These are phyloP conservation scores for Xylariaceae sp. DNA, from an alignment of 2,329 filamentous ascomycete species.

Conservation along the genomic window DNA sequence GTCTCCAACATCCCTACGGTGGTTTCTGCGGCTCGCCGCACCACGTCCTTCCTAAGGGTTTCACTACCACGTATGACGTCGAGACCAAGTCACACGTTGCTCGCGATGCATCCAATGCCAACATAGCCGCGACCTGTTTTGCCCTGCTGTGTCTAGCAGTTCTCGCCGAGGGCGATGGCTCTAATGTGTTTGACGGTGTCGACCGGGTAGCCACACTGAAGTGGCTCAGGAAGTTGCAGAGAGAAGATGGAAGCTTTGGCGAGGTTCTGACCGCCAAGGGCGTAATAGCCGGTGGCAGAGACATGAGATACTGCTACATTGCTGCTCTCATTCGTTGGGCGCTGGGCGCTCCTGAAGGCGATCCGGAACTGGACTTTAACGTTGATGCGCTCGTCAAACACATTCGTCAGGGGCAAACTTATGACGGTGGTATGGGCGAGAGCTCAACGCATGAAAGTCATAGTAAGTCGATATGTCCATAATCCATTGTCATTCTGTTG, in stretches of 20 bases:
- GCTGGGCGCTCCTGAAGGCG: constrained; percentile 56
- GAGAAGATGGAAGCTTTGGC: constrained; percentile 83
- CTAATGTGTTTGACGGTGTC: constrained; percentile 55
- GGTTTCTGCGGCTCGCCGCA: constrained; percentile 85
- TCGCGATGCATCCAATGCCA: constrained; percentile 49
- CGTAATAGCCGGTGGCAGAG: constrained; percentile 67
- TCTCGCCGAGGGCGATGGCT: constrained; percentile 38
- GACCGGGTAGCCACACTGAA: constrained; percentile 59
- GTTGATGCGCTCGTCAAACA: constrained; percentile 64
- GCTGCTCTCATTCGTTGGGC: constrained; percentile 79
- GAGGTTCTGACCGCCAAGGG: constrained; percentile 62
- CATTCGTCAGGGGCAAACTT: constrained; percentile 66
- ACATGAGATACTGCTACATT: constrained; percentile 85
- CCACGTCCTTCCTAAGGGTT: constrained; percentile 43
- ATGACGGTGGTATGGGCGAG: constrained; percentile 80
- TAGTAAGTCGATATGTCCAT: constrained; percentile 44
- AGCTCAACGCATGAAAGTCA: constrained; percentile 77
- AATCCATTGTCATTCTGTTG: not conserved
- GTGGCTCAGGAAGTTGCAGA: constrained; percentile 74
- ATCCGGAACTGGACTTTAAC: constrained; percentile 66
- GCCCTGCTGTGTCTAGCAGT: constrained; percentile 68
- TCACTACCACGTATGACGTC: constrained; percentile 34
- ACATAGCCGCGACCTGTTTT: constrained; percentile 84
- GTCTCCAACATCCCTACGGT: constrained; percentile 76
- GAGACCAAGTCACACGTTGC: constrained; percentile 32